phyloP scores from a whole-genome alignment of 1,284 basidiomycete genomes.

The Fomitopsis pinicola region DNA sequence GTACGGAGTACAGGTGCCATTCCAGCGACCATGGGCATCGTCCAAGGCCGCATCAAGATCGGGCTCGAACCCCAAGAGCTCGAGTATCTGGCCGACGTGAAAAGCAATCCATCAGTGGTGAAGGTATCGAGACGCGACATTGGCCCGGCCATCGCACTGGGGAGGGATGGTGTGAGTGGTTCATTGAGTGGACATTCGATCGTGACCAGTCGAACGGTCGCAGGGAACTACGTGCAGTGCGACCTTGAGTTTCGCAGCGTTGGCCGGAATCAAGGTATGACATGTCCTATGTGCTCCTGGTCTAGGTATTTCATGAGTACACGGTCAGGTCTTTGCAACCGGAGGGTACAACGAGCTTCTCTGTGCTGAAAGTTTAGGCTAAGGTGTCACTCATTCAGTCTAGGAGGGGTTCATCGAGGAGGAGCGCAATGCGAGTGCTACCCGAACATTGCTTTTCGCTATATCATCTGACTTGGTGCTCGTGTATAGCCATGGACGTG shows the following conservation, averaged over 20 bases:
- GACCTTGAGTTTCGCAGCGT: conserved; percentile 78
- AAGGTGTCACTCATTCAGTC: conserved; percentile 33
- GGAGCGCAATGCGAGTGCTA: conserved; percentile 72
- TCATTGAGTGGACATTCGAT: not conserved
- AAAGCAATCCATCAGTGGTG: conserved; percentile 38
- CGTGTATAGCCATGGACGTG: conserved; percentile 78
- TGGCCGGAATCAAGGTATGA: conserved; percentile 76
- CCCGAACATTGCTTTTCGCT: conserved; percentile 3
- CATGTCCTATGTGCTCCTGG: conserved; percentile 2
- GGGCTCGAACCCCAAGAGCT: conserved; percentile 72
- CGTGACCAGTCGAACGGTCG: not conserved
- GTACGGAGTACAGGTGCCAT: conserved; percentile 75
- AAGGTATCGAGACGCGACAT: conserved; percentile 92
- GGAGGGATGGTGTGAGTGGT: conserved; percentile 51
- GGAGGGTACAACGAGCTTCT: conserved; percentile 55
- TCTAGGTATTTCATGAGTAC: not conserved
- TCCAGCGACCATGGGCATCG: conserved; percentile 89
- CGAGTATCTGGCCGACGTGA: conserved; percentile 64
- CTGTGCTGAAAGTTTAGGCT: not conserved
- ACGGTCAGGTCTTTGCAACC: conserved; percentile 67
- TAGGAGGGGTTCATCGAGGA: conserved; percentile 93
- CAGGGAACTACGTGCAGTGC: conserved; percentile 87
- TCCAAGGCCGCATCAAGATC: conserved; percentile 83
- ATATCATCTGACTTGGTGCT: not conserved
- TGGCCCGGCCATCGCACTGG: conserved; percentile 66